Percentiles rank a stretch among this genome's conserved stretches.
phyloP scores from a whole-genome alignment of 2,329 filamentous ascomycete genomes.

The Aspergillus felis region DNA sequence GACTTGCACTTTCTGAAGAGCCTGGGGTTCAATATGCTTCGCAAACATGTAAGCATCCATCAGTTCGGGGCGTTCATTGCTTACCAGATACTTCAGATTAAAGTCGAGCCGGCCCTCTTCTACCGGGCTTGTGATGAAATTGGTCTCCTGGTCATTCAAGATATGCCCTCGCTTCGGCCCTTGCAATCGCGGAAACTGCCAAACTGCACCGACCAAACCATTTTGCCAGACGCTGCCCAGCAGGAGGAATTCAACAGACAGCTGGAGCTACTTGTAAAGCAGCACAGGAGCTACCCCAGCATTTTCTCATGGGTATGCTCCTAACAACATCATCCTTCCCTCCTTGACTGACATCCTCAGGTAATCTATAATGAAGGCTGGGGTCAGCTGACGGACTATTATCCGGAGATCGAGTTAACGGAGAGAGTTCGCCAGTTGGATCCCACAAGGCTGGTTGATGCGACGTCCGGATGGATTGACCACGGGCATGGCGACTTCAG shows the following conservation, averaged over 20 bases:
- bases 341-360: conserved; percentile 24
- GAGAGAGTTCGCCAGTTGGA: conserved; percentile 55
- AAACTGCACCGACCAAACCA: conserved; percentile 14
- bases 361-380: conserved; percentile 71
- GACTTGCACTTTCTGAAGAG: conserved; percentile 62
- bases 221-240: conserved; percentile 43
- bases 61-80: not conserved
- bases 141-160: conserved; percentile 65
- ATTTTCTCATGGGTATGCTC: conserved; percentile 60
- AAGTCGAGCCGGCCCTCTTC: conserved; percentile 63
- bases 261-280: conserved; percentile 57
- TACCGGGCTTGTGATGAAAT: conserved; percentile 65
- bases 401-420: conserved; percentile 57
- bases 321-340: not conserved
- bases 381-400: conserved; percentile 54
- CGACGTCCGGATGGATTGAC: conserved; percentile 64
- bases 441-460: conserved; percentile 60
- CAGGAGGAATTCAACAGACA: conserved; percentile 64
- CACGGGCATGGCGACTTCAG: conserved; percentile 64
- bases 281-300: conserved; percentile 61
- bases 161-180: conserved; percentile 62
- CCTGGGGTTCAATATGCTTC: conserved; percentile 66
- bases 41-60: conserved; percentile 58
- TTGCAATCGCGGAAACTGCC: conserved; percentile 29
- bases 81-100: conserved; percentile 47